Conservation (phyloP, 805 yeast species). For the Pichia cephalocereana region DNA sequence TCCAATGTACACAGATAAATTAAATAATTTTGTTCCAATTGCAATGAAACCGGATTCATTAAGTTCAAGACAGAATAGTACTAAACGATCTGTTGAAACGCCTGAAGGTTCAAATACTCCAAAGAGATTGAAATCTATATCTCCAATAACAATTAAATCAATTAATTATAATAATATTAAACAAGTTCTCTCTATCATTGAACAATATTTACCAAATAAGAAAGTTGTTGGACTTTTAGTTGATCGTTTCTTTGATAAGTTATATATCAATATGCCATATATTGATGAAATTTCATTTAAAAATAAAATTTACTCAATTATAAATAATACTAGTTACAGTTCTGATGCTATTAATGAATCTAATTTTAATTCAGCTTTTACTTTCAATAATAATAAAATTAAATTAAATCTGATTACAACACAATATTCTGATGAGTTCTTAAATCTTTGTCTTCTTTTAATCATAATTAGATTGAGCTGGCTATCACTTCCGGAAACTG, state of each 20-base stretch:
- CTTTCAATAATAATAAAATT: conserved; percentile 22
- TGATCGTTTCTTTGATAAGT: conserved; percentile 47
- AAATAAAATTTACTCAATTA: conserved; percentile 31
- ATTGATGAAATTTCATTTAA: conserved; percentile 50
- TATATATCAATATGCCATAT: conserved; percentile 60
- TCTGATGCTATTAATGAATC: background rate
- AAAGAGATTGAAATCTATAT: conserved; percentile 19
- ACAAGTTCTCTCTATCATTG: conserved; percentile 30
- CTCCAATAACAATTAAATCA: conserved; percentile 26
- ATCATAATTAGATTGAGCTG: conserved; percentile 46
- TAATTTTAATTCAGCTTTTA: background rate
- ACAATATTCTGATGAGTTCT: conserved; percentile 34
- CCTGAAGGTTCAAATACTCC: background rate
- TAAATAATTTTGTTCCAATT: conserved; percentile 12
- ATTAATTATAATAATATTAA: conserved; percentile 34
- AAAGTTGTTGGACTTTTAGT: conserved; percentile 46
- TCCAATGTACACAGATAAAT: conserved; percentile 11
- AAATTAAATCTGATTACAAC: conserved; percentile 23
- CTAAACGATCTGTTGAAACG: conserved; percentile 1
- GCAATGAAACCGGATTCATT: conserved; percentile 11
- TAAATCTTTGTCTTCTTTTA: conserved; percentile 42
- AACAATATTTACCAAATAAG: conserved; percentile 43
- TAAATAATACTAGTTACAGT: conserved; percentile 31
- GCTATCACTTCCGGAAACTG: conserved; percentile 40
- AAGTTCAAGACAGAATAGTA: conserved; percentile 9